Evolutionary conservation across 2,329 filamentous ascomycete genomes (phyloP).

Genomic region (Venturia oleaginea): DNA sequence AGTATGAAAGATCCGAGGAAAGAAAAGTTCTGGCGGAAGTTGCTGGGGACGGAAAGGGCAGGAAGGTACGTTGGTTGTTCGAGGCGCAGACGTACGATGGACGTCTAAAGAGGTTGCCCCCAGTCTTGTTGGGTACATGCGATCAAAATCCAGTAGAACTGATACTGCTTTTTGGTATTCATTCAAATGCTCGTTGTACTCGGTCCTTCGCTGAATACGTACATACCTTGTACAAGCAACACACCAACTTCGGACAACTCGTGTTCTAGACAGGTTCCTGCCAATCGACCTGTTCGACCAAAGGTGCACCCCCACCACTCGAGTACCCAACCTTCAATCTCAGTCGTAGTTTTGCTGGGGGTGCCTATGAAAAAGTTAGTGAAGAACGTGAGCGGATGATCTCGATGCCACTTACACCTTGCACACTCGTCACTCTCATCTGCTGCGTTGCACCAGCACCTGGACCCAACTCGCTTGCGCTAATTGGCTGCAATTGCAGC

Average conservation of each 20-base stretch:
- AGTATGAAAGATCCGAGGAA: too few relatives aligned
- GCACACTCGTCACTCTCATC: conserved; percentile 79
- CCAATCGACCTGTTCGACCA: conserved; percentile 96
- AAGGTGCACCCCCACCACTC: conserved; percentile 57
- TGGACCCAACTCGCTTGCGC: conserved; percentile 63
- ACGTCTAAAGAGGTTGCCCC: too few relatives aligned
- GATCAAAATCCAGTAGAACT: not conserved
- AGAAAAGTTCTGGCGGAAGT: too few relatives aligned
- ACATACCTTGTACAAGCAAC: not conserved
- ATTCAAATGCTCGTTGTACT: not conserved
- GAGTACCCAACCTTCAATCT: conserved; percentile 77
- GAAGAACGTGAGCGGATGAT: conserved; percentile 13
- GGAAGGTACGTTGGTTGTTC: too few relatives aligned
- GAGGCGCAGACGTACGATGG: too few relatives aligned
- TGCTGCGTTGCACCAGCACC: conserved; percentile 80
- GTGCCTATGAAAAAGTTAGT: conserved; percentile 47
- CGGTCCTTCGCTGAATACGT: not conserved
- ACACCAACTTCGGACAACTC: not conserved
- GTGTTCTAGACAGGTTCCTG: conserved; percentile 53
- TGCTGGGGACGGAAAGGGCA: too few relatives aligned
- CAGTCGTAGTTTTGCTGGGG: conserved; percentile 61
- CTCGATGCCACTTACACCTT: conserved; percentile 63
- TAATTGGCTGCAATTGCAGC: conserved; percentile 83
- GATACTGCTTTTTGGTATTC: not conserved
- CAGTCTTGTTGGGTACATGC: too few relatives aligned